These are phyloP conservation scores for Hypomontagnella submonticulosa DNA, from an alignment of 495 filamentous ascomycete genomes.

Conservation along the genomic window DNA sequence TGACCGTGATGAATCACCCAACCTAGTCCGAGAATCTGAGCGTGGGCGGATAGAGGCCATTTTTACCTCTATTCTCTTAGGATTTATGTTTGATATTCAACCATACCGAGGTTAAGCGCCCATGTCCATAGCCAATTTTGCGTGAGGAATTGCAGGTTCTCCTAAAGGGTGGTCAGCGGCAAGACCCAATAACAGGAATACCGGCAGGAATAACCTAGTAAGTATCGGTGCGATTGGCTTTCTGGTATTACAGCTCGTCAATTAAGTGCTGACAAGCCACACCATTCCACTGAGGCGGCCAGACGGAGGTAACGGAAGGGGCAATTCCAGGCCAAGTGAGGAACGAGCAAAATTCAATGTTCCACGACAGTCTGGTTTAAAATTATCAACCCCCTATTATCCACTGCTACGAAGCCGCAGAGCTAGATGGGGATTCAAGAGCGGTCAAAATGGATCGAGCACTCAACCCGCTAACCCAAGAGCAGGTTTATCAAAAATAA, in stretches of 20 bases:
- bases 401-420: constrained; percentile 16
- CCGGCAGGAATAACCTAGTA: constrained; percentile 17
- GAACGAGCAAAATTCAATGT: constrained; percentile 12
- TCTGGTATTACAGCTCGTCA: constrained; percentile 26
- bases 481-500: constrained; percentile 9
- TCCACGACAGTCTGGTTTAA: constrained; percentile 27
- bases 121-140: constrained; percentile 30
- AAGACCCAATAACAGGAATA: constrained; percentile 15
- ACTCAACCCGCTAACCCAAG: constrained; percentile 13
- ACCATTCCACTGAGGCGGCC: constrained; percentile 28
- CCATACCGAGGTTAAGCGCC: constrained; percentile 24
- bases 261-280: constrained; percentile 39
- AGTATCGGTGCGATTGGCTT: constrained; percentile 27
- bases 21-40: constrained; percentile 30
- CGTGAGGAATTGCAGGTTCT: constrained; percentile 5
- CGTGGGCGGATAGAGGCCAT: constrained; percentile 39
- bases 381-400: constrained; percentile 26
- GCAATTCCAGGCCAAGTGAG: constrained; percentile 18
- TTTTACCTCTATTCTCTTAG: constrained; percentile 26
- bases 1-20: constrained; percentile 31
- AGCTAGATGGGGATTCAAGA: constrained; percentile 11
- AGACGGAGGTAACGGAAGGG: constrained; percentile 21
- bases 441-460: constrained; percentile 5
- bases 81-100: constrained; percentile 18
- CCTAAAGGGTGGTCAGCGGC: constrained; percentile 33